phyloP scores from a whole-genome alignment of 2,329 filamentous ascomycete species.

The Bertia moriformis region DNA sequence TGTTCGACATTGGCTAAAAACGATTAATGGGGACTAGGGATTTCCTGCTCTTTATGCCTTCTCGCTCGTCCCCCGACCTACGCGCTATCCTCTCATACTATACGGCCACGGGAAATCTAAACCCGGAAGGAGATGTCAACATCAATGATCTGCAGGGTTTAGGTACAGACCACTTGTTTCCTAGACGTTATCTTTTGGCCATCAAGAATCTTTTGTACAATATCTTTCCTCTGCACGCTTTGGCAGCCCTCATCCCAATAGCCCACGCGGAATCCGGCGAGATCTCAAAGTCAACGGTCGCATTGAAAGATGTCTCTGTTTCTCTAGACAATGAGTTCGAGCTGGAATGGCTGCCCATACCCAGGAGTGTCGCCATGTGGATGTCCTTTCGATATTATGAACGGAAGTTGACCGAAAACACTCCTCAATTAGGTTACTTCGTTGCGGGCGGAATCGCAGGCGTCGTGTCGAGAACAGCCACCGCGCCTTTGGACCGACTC shows the following conservation, averaged over 20 bases:
- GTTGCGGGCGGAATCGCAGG: constrained; percentile 54
- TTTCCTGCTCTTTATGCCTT: constrained; percentile 48
- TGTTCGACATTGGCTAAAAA: too few species aligned
- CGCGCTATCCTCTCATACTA: constrained; percentile 52
- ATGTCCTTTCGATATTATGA: constrained; percentile 10
- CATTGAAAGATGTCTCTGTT: constrained; percentile 13
- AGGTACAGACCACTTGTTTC: constrained; percentile 32
- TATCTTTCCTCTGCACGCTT: neutral
- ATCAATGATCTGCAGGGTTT: constrained; percentile 49
- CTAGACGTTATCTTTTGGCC: neutral
- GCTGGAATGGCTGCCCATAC: constrained; percentile 22
- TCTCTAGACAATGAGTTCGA: constrained; percentile 17
- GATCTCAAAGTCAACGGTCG: constrained; percentile 9
- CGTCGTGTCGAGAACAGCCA: constrained; percentile 53
- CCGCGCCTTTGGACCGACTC: constrained; percentile 54
- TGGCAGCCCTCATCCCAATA: neutral
- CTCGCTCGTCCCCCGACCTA: constrained; percentile 35
- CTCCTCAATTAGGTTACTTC: constrained; percentile 42
- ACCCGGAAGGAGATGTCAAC: constrained; percentile 52
- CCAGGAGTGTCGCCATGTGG: constrained; percentile 23
- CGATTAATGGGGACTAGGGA: too few species aligned
- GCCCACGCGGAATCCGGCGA: constrained; percentile 4
- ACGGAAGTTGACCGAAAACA: constrained; percentile 1
- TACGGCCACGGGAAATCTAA: constrained; percentile 49
- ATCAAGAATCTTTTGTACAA: neutral